A percentile compares a stretch with the other conserved stretches of the same genome.
Evolutionary conservation across 2,329 filamentous ascomycete species (phyloP).

Genomic region (Colletotrichum paranaense): DNA sequence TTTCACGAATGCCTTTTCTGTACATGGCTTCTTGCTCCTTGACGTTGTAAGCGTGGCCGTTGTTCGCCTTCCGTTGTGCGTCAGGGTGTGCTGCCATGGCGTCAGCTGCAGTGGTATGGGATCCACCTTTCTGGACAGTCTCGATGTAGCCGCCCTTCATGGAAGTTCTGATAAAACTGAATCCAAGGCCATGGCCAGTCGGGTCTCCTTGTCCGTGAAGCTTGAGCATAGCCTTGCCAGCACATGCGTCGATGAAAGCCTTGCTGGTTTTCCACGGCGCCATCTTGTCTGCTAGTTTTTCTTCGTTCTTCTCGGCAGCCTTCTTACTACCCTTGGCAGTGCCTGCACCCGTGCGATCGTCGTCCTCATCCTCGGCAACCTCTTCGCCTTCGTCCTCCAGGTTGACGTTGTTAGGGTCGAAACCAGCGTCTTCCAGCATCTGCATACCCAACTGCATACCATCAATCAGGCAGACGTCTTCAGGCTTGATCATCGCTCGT

Average conservation of each 20-base stretch:
- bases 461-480: constrained; percentile 94
- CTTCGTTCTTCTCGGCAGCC: constrained; percentile 65
- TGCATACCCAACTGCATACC: constrained; percentile 97
- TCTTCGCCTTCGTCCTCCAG: constrained; percentile 75
- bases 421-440: constrained; percentile 90
- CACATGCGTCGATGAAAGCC: constrained; percentile 93
- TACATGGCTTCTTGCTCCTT: constrained; percentile 94
- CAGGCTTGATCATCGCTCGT: constrained; percentile 90
- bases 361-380: constrained; percentile 59
- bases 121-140: constrained; percentile 72
- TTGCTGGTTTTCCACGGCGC: constrained; percentile 97
- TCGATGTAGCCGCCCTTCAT: constrained; percentile 98
- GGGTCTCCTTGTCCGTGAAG: constrained; percentile 95
- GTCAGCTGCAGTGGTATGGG: constrained; percentile 77
- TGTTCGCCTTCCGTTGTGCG: constrained; percentile 74
- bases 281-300: constrained; percentile 87
- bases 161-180: constrained; percentile 96
- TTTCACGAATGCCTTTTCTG: constrained; percentile 88
- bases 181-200: constrained; percentile 90
- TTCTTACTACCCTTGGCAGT: constrained; percentile 55
- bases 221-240: constrained; percentile 96
- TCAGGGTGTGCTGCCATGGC: constrained; percentile 80
- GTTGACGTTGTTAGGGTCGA: constrained; percentile 72
- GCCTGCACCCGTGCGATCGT: constrained; percentile 46
- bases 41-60: constrained; percentile 97